These are phyloP conservation scores for Hydnomerulius pinastri DNA, from an alignment of 768 basidiomycete species.

Conservation along the genomic window DNA sequence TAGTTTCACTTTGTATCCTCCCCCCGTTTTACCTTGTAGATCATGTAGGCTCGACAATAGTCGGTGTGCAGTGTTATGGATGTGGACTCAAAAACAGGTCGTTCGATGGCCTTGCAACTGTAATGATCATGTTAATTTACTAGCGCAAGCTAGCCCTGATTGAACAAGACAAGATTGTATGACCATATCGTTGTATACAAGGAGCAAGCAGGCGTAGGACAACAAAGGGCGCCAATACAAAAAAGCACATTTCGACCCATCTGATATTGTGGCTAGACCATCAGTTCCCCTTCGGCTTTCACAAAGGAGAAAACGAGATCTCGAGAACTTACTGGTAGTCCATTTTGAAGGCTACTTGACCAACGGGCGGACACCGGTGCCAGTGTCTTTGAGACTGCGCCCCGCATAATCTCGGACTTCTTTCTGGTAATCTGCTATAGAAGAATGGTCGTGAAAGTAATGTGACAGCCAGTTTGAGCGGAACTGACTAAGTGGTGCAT, in stretches of 20 bases:
- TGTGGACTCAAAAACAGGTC: background rate
- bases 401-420: constrained; percentile 42
- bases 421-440: constrained; percentile 41
- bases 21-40: background rate
- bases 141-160: too few relatives aligned
- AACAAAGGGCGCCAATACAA: background rate
- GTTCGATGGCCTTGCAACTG: background rate
- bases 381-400: constrained; percentile 44
- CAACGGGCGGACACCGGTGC: constrained; percentile 44
- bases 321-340: constrained; percentile 15
- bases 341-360: constrained; percentile 36
- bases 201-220: background rate
- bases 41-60: constrained; percentile 1
- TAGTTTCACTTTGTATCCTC: background rate
- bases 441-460: background rate
- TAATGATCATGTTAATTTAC: too few relatives aligned
- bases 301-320: constrained; percentile 1
- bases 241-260: background rate
- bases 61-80: background rate
- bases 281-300: constrained; percentile 10
- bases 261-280: background rate
- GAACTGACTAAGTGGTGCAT: constrained; percentile 34
- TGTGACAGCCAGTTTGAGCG: background rate
- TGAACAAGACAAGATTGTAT: constrained; percentile 3
- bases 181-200: constrained; percentile 10